Evolutionary conservation across 2,329 filamentous ascomycete species (phyloP).

Genomic region (Fusarium buharicum): DNA sequence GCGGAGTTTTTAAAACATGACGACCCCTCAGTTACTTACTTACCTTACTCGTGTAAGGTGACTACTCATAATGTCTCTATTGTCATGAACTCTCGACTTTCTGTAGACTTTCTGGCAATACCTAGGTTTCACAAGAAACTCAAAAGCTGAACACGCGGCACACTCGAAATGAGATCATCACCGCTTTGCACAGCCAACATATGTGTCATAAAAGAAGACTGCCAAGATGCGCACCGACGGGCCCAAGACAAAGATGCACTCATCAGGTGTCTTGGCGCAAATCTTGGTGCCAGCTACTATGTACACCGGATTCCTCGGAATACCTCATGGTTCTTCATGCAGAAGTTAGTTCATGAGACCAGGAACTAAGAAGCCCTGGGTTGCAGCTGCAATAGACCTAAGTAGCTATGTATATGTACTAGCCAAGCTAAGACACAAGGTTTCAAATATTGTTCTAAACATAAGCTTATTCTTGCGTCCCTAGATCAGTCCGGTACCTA

Average conservation of each 20-base stretch:
- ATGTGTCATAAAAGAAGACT: conserved; percentile 13
- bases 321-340: too few species aligned
- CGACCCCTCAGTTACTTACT: not conserved
- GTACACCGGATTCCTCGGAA: too few species aligned
- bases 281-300: not conserved
- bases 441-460: too few species aligned
- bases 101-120: not conserved
- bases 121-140: not conserved
- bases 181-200: conserved; percentile 1
- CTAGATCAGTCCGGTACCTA: too few species aligned
- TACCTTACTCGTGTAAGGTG: not conserved
- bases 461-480: too few species aligned
- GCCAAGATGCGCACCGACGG: conserved; percentile 6
- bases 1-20: not conserved
- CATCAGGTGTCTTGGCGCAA: conserved; percentile 10
- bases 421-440: too few species aligned
- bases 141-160: conserved; percentile 2
- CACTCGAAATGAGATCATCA: conserved; percentile 5
- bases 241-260: conserved; percentile 15
- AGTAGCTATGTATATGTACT: too few species aligned
- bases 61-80: conserved; percentile 2
- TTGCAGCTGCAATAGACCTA: too few species aligned
- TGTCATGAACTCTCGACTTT: conserved; percentile 1
- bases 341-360: too few species aligned
- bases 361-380: too few species aligned